phyloP scores from a whole-genome alignment of 164 flowering plant genomes.

The Taxillus chinensis region DNA sequence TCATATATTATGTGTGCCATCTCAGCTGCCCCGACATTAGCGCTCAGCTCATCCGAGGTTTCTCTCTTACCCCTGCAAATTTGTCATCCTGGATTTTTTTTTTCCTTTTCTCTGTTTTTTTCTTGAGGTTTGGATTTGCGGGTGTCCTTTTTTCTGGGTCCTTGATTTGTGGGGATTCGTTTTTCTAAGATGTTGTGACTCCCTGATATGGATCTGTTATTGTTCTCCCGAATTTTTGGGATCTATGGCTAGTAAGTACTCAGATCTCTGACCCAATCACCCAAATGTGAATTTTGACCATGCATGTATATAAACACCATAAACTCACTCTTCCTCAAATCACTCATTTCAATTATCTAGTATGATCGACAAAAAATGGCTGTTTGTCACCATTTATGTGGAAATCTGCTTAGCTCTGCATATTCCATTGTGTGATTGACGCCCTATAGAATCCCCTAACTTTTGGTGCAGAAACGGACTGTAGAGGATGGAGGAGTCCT shows the following conservation, averaged over 20 bases:
- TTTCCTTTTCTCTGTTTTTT: background rate
- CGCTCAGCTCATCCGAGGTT: too few species aligned
- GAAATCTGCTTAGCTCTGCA: background rate
- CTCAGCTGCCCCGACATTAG: too few species aligned
- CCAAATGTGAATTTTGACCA: background rate
- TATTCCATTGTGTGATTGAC: background rate
- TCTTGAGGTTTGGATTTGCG: background rate
- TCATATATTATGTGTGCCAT: too few species aligned
- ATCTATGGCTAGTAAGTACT: background rate
- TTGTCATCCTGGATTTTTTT: too few species aligned
- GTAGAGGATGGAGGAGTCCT: constrained; percentile 33
- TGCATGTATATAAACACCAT: background rate
- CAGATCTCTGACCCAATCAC: background rate
- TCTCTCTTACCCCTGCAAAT: too few species aligned
- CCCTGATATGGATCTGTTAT: too few species aligned
- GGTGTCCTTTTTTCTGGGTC: background rate
- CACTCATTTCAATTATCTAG: too few species aligned
- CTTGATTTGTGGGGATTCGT: background rate
- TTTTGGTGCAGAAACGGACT: too few species aligned
- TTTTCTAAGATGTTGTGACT: background rate
- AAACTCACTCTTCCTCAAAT: too few species aligned
- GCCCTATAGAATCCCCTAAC: background rate
- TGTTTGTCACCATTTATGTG: background rate
- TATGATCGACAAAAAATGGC: too few species aligned
- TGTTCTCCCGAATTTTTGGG: background rate